Percentiles rank a stretch among this genome's conserved stretches.
Evolutionary conservation across 495 filamentous ascomycete species (phyloP).

Genomic region (Lophium mytilinum): DNA sequence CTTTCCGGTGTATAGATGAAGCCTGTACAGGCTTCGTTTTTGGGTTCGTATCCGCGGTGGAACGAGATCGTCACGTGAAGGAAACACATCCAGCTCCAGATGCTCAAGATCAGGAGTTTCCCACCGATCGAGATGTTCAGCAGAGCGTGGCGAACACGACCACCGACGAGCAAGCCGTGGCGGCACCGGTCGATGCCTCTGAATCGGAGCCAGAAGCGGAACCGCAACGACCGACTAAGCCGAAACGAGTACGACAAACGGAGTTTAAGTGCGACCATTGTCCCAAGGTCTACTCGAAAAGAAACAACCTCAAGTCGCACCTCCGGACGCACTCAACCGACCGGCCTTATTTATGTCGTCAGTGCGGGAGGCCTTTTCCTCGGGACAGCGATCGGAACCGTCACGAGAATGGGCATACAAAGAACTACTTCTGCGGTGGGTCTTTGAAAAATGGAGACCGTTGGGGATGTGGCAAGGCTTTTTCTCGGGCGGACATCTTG

Average conservation of each 20-base stretch:
- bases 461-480: not conserved
- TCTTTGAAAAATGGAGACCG: not conserved
- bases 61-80: not conserved
- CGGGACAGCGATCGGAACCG: not conserved
- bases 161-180: not conserved
- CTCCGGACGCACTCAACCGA: not conserved
- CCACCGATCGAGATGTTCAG: not conserved
- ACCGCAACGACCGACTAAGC: not conserved
- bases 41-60: not conserved
- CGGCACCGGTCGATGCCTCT: not conserved
- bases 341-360: not conserved
- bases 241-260: not conserved
- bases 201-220: not conserved
- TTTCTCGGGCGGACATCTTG: not conserved
- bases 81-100: not conserved
- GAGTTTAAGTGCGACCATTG: not conserved
- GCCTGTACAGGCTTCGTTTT: not conserved
- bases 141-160: not conserved
- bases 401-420: not conserved
- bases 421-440: not conserved
- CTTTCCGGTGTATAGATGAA: conserved; percentile 2
- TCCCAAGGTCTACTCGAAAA: not conserved
- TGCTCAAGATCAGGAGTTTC: not conserved
- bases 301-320: not conserved
- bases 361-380: not conserved